Evolutionary conservation across 2,329 filamentous ascomycete species (phyloP), one percentile per base, ranked within the genome.

Genomic region (Ophiostoma australiae): DNA sequence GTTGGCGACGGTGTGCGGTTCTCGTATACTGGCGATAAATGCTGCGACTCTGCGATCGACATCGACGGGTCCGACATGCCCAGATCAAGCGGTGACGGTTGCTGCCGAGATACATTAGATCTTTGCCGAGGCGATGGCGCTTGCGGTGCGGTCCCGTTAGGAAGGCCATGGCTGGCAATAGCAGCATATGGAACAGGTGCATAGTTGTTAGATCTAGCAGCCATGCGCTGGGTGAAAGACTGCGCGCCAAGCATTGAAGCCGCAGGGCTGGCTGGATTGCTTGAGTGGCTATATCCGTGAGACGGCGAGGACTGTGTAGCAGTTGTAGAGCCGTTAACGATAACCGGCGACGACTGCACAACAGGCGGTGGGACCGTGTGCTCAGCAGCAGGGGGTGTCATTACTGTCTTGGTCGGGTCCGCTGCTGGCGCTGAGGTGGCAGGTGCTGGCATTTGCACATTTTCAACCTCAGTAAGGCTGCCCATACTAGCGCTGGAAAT

Each of bases 11-110:
- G 89, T 0, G 89, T 90, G n/a, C 86, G 84, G 6, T 86, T 85
- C 80, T 93, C 91, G 70, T 90, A 90, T 0, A 93, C 91, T 0
- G 91, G 91, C 0, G 91, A 93, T 1, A 94, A 82, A 74, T 84
- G 85, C 61, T 72, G 71, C 15, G 66, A 76, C 10, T 86, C 85
- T 10, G 80, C 78, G 4, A 78, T 76, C 69, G 80, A 78, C 13
- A 81, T 75, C 31, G 80, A 79, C 27, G 80, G 79, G 41, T 83
- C 82, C 3, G 82, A 80, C 55, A 84, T 83, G 1, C 85, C 86
- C 17, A 88, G 81, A 74, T 88, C 86, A 23, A 88, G 78, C 7
- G 86, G 84, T 17, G 85, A 85, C 63, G 84, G 83, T 33, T 81
- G 84, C 31, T 81, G 79, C 13, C 83, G 81, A 4, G 79, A 78